Evolutionary conservation across 768 basidiomycete genomes (phyloP).

Genomic region (Clathrus columnatus): DNA sequence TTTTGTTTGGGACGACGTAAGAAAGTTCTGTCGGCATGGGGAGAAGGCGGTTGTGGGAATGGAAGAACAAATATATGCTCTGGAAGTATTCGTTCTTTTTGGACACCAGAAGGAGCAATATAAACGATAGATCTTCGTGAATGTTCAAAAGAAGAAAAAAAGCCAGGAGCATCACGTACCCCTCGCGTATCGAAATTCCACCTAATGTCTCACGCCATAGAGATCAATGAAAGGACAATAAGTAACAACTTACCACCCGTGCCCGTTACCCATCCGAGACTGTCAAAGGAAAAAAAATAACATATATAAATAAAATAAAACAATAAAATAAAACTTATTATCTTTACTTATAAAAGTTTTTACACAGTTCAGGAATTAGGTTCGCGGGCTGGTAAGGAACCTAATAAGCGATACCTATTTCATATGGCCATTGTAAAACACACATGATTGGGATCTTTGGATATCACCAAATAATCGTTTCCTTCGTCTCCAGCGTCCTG

Average conservation of each 20-base stretch:
- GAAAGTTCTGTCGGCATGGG: constrained; percentile 64
- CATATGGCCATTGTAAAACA: constrained; percentile 18
- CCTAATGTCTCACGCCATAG: constrained; percentile 22
- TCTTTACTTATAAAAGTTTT: constrained; percentile 59
- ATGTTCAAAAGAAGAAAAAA: background rate
- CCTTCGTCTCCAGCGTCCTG: too few relatives aligned
- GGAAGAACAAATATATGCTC: constrained; percentile 84
- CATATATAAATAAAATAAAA: background rate
- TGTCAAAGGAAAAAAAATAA: background rate
- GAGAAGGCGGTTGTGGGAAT: constrained; percentile 58
- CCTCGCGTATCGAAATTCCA: constrained; percentile 65
- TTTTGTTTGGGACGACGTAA: constrained; percentile 62
- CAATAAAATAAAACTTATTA: too few relatives aligned
- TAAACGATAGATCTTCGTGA: constrained; percentile 61
- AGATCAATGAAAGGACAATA: constrained; percentile 21
- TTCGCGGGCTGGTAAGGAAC: constrained; percentile 63
- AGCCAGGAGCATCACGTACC: constrained; percentile 46
- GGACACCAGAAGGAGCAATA: constrained; percentile 84
- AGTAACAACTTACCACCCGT: constrained; percentile 39
- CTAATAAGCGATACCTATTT: background rate
- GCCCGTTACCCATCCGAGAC: constrained; percentile 86
- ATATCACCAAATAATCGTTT: constrained; percentile 40
- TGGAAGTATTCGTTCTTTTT: constrained; percentile 80
- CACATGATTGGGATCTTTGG: constrained; percentile 56
- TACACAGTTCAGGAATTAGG: constrained; percentile 78